Evolutionary conservation across 2,329 filamentous ascomycete genomes (phyloP).

Genomic region (Colletotrichum nymphaeae): DNA sequence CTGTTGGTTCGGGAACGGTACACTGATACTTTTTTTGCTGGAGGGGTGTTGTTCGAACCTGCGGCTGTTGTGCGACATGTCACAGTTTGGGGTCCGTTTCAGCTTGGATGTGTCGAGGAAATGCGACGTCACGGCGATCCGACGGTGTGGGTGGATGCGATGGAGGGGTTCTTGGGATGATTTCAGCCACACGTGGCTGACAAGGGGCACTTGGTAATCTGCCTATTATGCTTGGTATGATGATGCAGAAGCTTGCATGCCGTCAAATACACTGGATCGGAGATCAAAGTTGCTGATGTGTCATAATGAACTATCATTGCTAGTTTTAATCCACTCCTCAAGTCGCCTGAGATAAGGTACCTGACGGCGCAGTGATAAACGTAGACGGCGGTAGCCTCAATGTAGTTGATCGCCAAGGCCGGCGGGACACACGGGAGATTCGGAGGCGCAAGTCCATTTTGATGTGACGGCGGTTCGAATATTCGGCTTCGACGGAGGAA

Average conservation of each 20-base stretch:
- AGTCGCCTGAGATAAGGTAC: too few relatives aligned
- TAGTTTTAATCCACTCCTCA: too few relatives aligned
- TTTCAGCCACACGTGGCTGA: conserved; percentile 24
- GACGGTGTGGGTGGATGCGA: neutral
- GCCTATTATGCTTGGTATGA: neutral
- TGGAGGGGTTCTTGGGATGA: neutral
- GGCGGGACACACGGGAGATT: neutral
- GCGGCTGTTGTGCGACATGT: conserved; percentile 31
- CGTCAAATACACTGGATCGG: too few relatives aligned
- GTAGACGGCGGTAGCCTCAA: neutral
- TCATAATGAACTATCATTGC: too few relatives aligned
- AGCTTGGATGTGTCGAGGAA: conserved; percentile 13
- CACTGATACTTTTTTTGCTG: neutral
- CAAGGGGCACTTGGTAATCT: neutral
- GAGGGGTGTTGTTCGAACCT: neutral
- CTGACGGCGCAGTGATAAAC: neutral
- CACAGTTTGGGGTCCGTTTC: conserved; percentile 32
- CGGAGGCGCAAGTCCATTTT: neutral
- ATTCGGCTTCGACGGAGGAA: neutral
- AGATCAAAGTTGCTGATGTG: too few relatives aligned
- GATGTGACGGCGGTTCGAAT: accelerated
- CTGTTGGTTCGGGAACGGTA: neutral
- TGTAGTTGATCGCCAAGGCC: neutral
- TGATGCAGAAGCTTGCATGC: too few relatives aligned
- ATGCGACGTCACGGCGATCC: conserved; percentile 18